phyloP scores from a whole-genome alignment of 2,329 filamentous ascomycete genomes.

The Fragosphaeria purpurea region DNA sequence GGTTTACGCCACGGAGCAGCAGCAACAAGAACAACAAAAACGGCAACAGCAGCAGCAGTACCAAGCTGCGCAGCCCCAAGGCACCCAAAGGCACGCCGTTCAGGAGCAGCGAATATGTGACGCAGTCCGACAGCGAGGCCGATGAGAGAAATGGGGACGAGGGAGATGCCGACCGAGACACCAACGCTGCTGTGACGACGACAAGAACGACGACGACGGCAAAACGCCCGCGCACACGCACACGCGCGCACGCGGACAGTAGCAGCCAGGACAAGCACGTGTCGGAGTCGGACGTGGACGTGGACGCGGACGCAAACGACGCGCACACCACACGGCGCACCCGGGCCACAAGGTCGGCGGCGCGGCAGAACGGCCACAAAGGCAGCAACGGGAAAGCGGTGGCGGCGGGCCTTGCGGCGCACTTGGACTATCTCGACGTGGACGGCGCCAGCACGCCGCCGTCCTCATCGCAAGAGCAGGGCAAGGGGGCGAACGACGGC shows the following conservation, averaged over 20 bases:
- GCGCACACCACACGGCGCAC: neutral
- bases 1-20: too few species aligned
- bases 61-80: neutral
- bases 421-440: neutral
- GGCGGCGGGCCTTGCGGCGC: too few species aligned
- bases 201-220: neutral
- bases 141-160: neutral
- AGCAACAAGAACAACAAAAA: neutral
- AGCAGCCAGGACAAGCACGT: conserved; percentile 4
- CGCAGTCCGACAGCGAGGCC: neutral
- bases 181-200: neutral
- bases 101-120: conserved; percentile 5
- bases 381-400: too few species aligned
- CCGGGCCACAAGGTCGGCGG: neutral
- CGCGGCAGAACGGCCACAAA: neutral
- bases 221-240: neutral
- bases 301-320: neutral
- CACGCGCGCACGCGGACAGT: neutral
- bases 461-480: neutral
- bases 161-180: neutral
- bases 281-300: conserved; percentile 3
- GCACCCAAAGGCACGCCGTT: neutral
- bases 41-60: neutral
- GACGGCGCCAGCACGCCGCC: conserved; percentile 1
- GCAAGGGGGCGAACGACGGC: neutral